A percentile compares a stretch with the other conserved stretches of the same genome.
Conservation (phyloP, 106 monocot species). For the Posidonia australis region DNA sequence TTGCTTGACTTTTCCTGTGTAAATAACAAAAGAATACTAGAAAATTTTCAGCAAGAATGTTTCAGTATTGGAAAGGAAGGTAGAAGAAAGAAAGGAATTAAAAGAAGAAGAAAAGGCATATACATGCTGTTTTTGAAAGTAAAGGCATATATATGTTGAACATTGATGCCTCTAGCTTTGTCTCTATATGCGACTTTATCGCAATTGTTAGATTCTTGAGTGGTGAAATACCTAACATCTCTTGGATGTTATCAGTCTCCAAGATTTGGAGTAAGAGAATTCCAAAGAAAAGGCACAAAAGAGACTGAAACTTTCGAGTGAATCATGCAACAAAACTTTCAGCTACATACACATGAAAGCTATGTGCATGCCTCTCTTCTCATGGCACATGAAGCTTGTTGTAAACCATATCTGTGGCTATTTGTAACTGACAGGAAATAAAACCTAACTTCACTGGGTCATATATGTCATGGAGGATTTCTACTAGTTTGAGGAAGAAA, state of each 20-base stretch:
- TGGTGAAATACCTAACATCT: not conserved
- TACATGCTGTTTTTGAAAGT: no score
- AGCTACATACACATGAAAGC: not conserved
- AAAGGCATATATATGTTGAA: not conserved
- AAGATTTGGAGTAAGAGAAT: not conserved
- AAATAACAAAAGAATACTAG: not conserved
- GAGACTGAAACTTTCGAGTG: not conserved
- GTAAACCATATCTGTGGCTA: not conserved
- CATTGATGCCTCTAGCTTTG: not conserved
- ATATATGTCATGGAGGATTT: not conserved
- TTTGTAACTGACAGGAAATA: not conserved
- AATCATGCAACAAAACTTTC: not conserved
- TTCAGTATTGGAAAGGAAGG: no score
- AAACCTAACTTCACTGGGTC: not conserved
- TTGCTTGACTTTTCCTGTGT: constrained; percentile 79
- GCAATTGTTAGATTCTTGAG: not conserved
- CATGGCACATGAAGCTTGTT: not conserved
- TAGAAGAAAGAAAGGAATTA: not conserved
- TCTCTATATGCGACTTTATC: not conserved
- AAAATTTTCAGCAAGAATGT: not conserved
- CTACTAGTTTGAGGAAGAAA: not conserved
- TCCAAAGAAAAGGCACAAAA: not conserved
- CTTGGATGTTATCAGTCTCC: not conserved
- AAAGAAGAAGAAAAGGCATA: no score
- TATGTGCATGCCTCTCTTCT: not conserved